These are phyloP conservation scores for Aspergillus glaucus DNA, from an alignment of 2,329 filamentous ascomycete species.

Conservation along the genomic window DNA sequence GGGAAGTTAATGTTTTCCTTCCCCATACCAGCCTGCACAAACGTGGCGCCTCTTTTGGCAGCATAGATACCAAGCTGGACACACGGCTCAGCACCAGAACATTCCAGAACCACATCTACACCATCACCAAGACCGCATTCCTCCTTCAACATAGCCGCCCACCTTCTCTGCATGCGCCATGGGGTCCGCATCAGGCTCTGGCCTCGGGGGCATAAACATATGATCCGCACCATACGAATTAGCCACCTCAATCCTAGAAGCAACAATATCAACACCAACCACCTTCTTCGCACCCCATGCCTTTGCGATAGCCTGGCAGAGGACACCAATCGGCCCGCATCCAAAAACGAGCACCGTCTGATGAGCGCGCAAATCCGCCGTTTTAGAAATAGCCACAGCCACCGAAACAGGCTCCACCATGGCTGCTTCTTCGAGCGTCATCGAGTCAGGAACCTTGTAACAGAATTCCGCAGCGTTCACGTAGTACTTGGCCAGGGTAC, in stretches of 20 bases:
- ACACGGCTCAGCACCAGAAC: conserved; percentile 36
- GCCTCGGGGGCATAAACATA: not conserved
- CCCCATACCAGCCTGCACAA: conserved; percentile 27
- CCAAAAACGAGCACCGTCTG: not conserved
- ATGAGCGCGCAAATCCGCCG: not conserved
- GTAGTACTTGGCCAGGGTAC: not conserved
- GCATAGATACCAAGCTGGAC: conserved; percentile 38
- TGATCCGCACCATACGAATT: not conserved
- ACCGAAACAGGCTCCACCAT: not conserved
- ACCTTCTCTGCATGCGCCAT: not conserved
- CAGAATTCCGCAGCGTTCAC: not conserved
- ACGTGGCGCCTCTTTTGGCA: conserved; percentile 16
- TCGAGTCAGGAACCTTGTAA: not conserved
- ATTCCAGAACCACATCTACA: conserved; percentile 28
- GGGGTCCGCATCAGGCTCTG: not conserved
- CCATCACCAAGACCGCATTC: not conserved
- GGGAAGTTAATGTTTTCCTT: conserved; percentile 31
- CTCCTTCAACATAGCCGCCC: not conserved
- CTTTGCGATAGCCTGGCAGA: not conserved
- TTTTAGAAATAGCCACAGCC: not conserved
- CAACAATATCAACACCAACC: not conserved
- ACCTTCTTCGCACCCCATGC: not conserved
- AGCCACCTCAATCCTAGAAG: not conserved
- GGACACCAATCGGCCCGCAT: not conserved
- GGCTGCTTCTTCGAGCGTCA: not conserved